Evolutionary conservation across 2,329 filamentous ascomycete species (phyloP).

Genomic region (Lasiodiplodia theobromae): DNA sequence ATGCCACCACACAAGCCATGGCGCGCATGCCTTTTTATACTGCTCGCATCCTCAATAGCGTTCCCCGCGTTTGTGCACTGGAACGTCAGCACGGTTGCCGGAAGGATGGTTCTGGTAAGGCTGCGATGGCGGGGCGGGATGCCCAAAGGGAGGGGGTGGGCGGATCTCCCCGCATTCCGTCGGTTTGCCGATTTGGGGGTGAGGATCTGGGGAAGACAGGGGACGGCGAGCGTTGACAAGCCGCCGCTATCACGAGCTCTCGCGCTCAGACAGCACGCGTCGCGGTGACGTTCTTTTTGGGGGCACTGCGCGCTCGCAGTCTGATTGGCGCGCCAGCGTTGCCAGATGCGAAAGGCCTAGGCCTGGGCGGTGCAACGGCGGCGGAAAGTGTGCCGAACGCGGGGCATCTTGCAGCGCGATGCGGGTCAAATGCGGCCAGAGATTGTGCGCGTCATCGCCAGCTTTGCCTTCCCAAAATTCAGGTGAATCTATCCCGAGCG

Average conservation of each 20-base stretch:
- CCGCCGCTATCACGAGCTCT: background rate
- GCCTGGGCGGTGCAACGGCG: background rate
- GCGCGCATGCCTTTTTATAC: conserved; percentile 6
- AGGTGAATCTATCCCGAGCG: background rate
- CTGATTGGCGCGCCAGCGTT: conserved; percentile 1
- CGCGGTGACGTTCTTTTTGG: background rate
- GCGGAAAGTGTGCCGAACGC: conserved; percentile 29
- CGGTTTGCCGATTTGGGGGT: conserved; percentile 20
- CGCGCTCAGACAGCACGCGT: conserved; percentile 2
- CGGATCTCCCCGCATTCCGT: conserved; percentile 25
- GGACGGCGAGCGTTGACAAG: background rate
- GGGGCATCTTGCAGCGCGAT: conserved; percentile 7
- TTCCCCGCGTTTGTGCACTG: conserved; percentile 3
- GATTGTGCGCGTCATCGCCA: background rate
- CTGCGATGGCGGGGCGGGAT: conserved; percentile 5
- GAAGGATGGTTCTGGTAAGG: conserved; percentile 10
- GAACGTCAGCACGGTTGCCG: conserved; percentile 1
- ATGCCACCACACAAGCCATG: conserved; percentile 6
- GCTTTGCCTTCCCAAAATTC: background rate
- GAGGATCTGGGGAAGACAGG: conserved; percentile 25
- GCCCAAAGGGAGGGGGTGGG: conserved; percentile 21
- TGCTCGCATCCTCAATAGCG: background rate
- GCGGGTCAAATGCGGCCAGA: background rate
- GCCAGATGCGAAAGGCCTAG: background rate
- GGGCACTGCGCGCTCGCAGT: background rate